phyloP scores from a whole-genome alignment of 208 protist species.

The Leishmania braziliensis region DNA sequence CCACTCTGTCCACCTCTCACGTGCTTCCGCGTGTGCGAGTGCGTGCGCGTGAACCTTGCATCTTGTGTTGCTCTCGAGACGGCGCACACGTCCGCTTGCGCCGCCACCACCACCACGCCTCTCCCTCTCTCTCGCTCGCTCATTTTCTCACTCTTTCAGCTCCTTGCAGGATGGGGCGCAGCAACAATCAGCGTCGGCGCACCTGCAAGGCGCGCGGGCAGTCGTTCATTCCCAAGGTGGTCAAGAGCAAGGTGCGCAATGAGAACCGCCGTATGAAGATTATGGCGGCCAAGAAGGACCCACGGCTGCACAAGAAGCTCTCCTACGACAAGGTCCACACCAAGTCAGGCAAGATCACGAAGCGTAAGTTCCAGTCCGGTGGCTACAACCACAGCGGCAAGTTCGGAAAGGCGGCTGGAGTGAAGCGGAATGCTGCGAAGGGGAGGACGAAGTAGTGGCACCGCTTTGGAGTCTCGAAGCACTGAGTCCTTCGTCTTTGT shows the following conservation, averaged over 20 bases:
- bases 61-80: not conserved
- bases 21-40: not conserved
- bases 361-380: slow-evolving; percentile 75
- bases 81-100: not conserved
- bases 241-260: slow-evolving; percentile 86
- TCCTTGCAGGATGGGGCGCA: slow-evolving; percentile 65
- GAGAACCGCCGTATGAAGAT: slow-evolving; percentile 65
- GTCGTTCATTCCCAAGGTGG: slow-evolving; percentile 73
- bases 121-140: not conserved
- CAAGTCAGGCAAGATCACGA: slow-evolving; percentile 58
- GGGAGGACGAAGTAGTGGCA: slow-evolving; percentile 29
- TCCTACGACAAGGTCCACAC: slow-evolving; percentile 72
- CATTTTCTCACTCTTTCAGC: not conserved
- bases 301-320: slow-evolving; percentile 54
- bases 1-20: not conserved
- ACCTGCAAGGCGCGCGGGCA: slow-evolving; percentile 58
- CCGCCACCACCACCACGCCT: not conserved
- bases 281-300: slow-evolving; percentile 41
- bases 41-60: not conserved
- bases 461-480: not conserved
- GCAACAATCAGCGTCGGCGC: slow-evolving; percentile 85
- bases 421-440: slow-evolving; percentile 58
- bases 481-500: not conserved
- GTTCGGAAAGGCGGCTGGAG: slow-evolving; percentile 72
- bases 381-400: slow-evolving; percentile 83